Evolutionary conservation across 2,329 filamentous ascomycete genomes (phyloP), one percentile per base, ranked within the genome.

Genomic region (Aspergillus sp.): DNA sequence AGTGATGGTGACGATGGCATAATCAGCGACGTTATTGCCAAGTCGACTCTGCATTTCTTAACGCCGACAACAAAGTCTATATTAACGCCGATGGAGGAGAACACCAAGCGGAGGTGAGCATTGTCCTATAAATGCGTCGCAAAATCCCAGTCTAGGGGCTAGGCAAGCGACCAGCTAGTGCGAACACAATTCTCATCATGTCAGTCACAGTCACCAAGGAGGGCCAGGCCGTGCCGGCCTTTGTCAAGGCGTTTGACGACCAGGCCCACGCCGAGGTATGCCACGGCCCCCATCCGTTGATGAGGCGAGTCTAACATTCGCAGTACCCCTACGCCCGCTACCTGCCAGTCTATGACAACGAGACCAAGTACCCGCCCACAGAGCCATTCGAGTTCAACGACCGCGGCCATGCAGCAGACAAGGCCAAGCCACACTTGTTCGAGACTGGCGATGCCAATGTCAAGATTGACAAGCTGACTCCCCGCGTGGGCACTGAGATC

Each of bases 401-500:
- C 59, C 73, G 73, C 22, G 78, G 78, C 6, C 69, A 74, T 17
- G 59, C 72, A 50, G 79, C 79, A 1, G 76, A 81, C 64, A 76
- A 77, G 55, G 71, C 72, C 15, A 81, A 80, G 61, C 70, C 59
- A 1, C 54, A 57, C 28, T 43, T 61, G 1, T 45, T 62, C 41
- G 19, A 58, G 15, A 58, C 47, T 30, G 56, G 50, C 30, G 41
- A 51, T 17, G 43, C 50, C n/a, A 50, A 17, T 19, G 34, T 55
- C 15, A 38, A 51, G 2, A 58, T 70, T 43, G 50, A 48, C n/a
- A 58, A 66, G 19, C 52, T 69, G 3, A 66, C 66, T 2, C 66
- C 68, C 1, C 57, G 57, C 6, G 82, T 83, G 54, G 82, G 82
- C 54, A 84, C 82, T 2, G 82, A 84, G 65, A 66, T 84, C 41